Conservation (phyloP, 2,329 filamentous ascomycete genomes). For the Sporothrix pseudoabietina region DNA sequence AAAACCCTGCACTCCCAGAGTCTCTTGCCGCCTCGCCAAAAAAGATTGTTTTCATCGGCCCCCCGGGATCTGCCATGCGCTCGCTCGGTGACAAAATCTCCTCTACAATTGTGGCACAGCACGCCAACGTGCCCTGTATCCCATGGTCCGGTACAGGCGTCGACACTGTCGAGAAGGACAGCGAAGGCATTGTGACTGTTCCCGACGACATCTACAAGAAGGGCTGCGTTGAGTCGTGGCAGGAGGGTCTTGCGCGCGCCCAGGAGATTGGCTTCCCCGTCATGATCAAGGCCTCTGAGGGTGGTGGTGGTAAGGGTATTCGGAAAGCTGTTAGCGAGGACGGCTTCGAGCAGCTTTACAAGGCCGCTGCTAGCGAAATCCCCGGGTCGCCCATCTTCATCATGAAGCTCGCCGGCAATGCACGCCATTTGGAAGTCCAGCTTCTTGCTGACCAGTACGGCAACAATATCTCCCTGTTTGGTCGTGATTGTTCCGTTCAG, state of each 20-base stretch:
- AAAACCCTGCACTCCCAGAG: constrained; percentile 97
- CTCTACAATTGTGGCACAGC: constrained; percentile 97
- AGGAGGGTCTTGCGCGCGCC: constrained; percentile 86
- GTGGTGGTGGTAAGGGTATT: constrained; percentile 98
- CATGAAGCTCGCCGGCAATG: constrained; percentile 98
- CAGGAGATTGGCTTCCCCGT: constrained; percentile 94
- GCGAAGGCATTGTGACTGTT: constrained; percentile 88
- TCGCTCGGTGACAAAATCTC: constrained; percentile 99
- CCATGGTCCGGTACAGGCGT: constrained; percentile 99
- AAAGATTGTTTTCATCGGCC: constrained; percentile 99
- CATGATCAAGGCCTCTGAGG: constrained; percentile 99
- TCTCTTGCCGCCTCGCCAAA: constrained; percentile 93
- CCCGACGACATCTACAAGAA: constrained; percentile 81
- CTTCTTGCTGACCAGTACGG: constrained; percentile 97
- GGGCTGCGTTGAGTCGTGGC: constrained; percentile 85
- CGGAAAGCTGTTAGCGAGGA: constrained; percentile 88
- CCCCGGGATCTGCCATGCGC: constrained; percentile 96
- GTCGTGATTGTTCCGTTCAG: constrained; percentile 98
- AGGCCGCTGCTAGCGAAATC: constrained; percentile 94
- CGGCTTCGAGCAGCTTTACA: constrained; percentile 84
- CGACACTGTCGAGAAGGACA: constrained; percentile 74
- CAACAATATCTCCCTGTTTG: constrained; percentile 98
- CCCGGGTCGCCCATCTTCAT: constrained; percentile 99
- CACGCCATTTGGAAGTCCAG: constrained; percentile 95
- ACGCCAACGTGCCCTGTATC: constrained; percentile 93